Evolutionary conservation across 225 moss, liverwort and hornwort species (phyloP).

Genomic region (Marchantia polymorpha): DNA sequence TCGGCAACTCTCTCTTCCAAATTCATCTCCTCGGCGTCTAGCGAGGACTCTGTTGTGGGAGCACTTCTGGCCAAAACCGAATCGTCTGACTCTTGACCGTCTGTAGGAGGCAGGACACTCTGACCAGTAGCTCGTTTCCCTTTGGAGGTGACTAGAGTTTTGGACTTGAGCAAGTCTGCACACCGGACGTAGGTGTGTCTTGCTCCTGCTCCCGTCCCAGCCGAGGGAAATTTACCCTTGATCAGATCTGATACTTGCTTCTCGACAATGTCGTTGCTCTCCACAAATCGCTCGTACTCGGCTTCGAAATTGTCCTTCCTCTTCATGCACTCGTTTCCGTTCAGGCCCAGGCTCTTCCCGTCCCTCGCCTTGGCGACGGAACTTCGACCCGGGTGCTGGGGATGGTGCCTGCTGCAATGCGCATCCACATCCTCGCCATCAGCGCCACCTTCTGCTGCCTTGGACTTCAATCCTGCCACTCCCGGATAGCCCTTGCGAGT

Average conservation of each 20-base stretch:
- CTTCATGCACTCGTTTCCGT: neutral
- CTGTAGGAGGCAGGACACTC: slow-evolving; percentile 22
- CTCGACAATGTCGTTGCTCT: slow-evolving; percentile 21
- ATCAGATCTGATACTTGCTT: slow-evolving; percentile 5
- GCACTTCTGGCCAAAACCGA: slow-evolving; percentile 16
- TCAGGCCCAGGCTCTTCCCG: neutral
- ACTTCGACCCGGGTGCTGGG: neutral
- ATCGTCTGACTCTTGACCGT: slow-evolving; percentile 1
- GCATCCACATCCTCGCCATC: neutral
- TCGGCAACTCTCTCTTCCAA: neutral
- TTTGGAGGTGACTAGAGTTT: slow-evolving; percentile 7
- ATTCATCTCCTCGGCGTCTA: neutral
- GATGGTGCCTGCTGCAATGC: slow-evolving; percentile 13
- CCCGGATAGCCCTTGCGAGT: slow-evolving; percentile 33
- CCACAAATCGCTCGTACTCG: slow-evolving; percentile 37
- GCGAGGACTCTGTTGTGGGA: slow-evolving; percentile 27
- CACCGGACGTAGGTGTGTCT: slow-evolving; percentile 35
- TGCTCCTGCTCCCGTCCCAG: neutral
- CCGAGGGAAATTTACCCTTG: neutral
- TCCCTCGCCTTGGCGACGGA: neutral
- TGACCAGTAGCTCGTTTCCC: slow-evolving; percentile 12
- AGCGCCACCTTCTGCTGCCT: neutral
- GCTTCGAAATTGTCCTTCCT: slow-evolving; percentile 20
- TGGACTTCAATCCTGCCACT: neutral
- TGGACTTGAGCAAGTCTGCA: slow-evolving; percentile 35